Base-by-base conservation (phyloP, 139 green algal genomes). In the Chara braunii region DNA sequence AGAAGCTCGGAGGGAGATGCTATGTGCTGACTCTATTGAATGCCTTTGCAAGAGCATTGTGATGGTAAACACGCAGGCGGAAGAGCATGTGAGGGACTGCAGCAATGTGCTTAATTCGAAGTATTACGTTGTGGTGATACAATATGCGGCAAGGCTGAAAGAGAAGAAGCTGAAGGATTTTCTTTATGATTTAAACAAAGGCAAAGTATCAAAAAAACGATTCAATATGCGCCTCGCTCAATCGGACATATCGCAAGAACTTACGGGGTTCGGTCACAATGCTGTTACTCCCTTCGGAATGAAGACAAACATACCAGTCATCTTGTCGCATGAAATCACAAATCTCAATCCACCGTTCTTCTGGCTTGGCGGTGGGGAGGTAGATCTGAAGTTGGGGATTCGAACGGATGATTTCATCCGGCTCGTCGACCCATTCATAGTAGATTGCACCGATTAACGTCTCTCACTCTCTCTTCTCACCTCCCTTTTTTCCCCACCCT, bases 11-110 rank as follows among this genome's bases (percentile, higher is more conserved):
- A 74, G 74, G 14, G 60, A 52, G 0, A 48, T 60, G 28, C 72
- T 90, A 7, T 22, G 44, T 14, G 85, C 85, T 5, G 43, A 51
- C 11, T 78, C 32, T 35, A 51, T 77, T 18, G 32, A 90, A 33
- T 90, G 95, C 63, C 75, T 96, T 40, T 94, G 87, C 85, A 95
- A 95, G 60, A 85, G 58, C 71, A 94, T 95, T 8, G 79, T 95
- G 3, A 88, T 95, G 85, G 83, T 29, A 22, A 76, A 79, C 29
- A 78, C 64, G 29, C 63, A 75, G 36, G 64, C 71, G 18, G 22
- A 33, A 12, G 22, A 35, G 1, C 64, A 79, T 11, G 63, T 79
- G 22, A 43, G 60, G 7, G 74, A 75, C 51, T 86, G 77, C 60
- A 48, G 64, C 23, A 69, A 86, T 42, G 57, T 74, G 22, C 28